Percentiles rank a stretch among this genome's conserved stretches.
phyloP scores from a whole-genome alignment of 768 basidiomycete species.

The Mycena vitilis region DNA sequence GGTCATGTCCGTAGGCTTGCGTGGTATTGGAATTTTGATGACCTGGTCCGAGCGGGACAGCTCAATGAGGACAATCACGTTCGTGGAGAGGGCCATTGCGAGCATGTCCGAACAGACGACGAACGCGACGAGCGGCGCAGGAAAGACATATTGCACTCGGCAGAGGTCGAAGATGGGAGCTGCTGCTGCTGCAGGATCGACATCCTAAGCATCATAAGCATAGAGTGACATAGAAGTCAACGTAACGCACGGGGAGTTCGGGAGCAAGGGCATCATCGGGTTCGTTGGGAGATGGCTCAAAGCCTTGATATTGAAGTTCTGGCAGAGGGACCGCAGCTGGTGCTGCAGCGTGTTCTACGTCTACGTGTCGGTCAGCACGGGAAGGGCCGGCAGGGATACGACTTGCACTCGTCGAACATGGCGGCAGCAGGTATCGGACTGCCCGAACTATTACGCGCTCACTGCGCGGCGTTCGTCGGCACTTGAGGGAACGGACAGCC shows the following conservation, averaged over 20 bases:
- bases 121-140: constrained; percentile 84
- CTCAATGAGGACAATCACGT: constrained; percentile 88
- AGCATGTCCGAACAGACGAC: constrained; percentile 90
- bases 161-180: constrained; percentile 84
- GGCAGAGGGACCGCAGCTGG: constrained; percentile 61
- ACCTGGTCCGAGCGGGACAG: constrained; percentile 90
- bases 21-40: constrained; percentile 79
- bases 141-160: constrained; percentile 89
- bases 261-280: constrained; percentile 58
- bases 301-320: constrained; percentile 86
- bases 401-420: constrained; percentile 80
- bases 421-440: background rate
- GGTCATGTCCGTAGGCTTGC: constrained; percentile 79
- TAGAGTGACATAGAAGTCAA: background rate
- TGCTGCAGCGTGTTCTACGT: constrained; percentile 85
- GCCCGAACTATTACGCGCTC: background rate
- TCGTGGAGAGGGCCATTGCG: constrained; percentile 83
- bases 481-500: background rate
- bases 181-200: constrained; percentile 48
- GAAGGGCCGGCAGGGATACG: constrained; percentile 10
- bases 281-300: constrained; percentile 78
- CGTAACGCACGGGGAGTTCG: constrained; percentile 43
- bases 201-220: constrained; percentile 43
- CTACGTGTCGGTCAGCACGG: constrained; percentile 52
- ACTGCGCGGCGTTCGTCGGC: constrained; percentile 15